Evolutionary conservation across 2,329 filamentous ascomycete species (phyloP).

Genomic region (Bipolaris zeicola): DNA sequence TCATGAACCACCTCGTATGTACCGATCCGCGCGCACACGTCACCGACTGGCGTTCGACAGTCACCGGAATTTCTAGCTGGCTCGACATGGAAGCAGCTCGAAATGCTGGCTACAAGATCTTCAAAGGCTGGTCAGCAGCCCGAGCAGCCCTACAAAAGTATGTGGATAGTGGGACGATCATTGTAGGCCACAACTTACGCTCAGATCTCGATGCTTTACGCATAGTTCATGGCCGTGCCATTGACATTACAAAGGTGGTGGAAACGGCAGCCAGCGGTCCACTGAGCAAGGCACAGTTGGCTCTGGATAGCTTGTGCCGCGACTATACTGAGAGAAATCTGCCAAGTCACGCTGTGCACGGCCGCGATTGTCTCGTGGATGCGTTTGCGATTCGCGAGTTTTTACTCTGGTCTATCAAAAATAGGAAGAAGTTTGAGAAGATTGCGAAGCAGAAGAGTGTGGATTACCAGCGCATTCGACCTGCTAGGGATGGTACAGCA

Average conservation of each 20-base stretch:
- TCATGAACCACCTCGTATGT: conserved; percentile 42
- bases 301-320: conserved; percentile 38
- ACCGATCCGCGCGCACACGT: conserved; percentile 29
- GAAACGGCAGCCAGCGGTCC: conserved; percentile 44
- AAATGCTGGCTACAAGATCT: conserved; percentile 35
- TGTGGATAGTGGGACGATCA: conserved; percentile 40
- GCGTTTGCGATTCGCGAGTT: conserved; percentile 58
- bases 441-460: conserved; percentile 45
- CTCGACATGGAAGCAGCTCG: conserved; percentile 35
- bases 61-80: conserved; percentile 34
- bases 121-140: conserved; percentile 43
- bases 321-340: conserved; percentile 22
- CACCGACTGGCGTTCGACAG: conserved; percentile 30
- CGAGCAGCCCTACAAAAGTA: conserved; percentile 39
- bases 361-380: conserved; percentile 59
- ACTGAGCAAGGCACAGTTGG: conserved; percentile 37
- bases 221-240: conserved; percentile 42
- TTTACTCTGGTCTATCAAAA: conserved; percentile 53
- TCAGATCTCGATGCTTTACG: conserved; percentile 42
- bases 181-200: conserved; percentile 44
- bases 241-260: conserved; percentile 40
- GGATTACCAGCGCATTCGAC: conserved; percentile 30
- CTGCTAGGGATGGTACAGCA: background rate
- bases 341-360: conserved; percentile 26
- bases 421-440: conserved; percentile 43